Evolutionary conservation across 139 green algal genomes (phyloP).

Genomic region (Ettlia oleoabundans): DNA sequence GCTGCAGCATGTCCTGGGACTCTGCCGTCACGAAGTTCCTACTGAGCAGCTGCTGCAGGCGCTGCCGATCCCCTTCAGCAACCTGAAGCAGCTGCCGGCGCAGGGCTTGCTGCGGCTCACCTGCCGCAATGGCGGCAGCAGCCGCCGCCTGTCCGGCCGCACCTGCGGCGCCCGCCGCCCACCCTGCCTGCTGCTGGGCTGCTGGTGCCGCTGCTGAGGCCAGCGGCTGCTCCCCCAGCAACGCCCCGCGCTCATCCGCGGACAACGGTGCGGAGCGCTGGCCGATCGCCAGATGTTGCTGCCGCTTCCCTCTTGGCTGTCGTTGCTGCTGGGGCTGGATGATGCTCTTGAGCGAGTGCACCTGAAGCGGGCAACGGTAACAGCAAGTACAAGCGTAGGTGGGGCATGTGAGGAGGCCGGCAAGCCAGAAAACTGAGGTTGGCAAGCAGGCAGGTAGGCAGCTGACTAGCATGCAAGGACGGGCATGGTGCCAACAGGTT

Average conservation of each 20-base stretch:
- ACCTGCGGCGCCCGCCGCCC: background rate
- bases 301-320: background rate
- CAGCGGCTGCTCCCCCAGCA: conserved; percentile 74
- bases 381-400: too few species aligned
- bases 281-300: conserved; percentile 24
- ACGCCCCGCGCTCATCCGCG: conserved; percentile 65
- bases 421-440: too few species aligned
- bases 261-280: conserved; percentile 49
- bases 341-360: background rate
- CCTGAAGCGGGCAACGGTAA: background rate
- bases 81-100: conserved; percentile 32
- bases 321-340: conserved; percentile 12
- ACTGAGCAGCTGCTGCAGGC: conserved; percentile 58
- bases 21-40: conserved; percentile 68
- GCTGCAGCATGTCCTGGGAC: conserved; percentile 57
- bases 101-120: conserved; percentile 34
- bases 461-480: too few species aligned
- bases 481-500: too few species aligned
- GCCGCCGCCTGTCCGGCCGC: conserved; percentile 1
- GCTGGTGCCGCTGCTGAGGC: conserved; percentile 24
- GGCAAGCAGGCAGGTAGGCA: too few species aligned
- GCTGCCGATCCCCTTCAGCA: conserved; percentile 59
- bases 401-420: too few species aligned
- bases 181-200: background rate
- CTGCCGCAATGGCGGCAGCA: background rate